These are phyloP conservation scores for Ustilago nuda DNA, from an alignment of 1,284 basidiomycete genomes.

Conservation along the genomic window DNA sequence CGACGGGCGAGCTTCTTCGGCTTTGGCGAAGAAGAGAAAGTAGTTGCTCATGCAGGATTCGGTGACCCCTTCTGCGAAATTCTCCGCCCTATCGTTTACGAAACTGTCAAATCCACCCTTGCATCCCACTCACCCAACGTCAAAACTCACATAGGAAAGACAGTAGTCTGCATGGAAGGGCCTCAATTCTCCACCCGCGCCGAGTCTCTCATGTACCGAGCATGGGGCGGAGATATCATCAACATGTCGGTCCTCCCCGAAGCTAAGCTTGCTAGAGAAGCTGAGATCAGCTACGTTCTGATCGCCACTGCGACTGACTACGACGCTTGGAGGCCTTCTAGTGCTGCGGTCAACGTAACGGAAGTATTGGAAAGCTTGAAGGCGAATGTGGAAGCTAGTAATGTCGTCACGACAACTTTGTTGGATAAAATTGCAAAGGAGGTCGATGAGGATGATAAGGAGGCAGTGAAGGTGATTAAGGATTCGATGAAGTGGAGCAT, in stretches of 20 bases:
- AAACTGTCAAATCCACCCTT: slow-evolving; percentile 47
- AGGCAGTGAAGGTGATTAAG: slow-evolving; percentile 43
- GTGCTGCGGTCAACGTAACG: slow-evolving; percentile 85
- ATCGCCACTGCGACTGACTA: slow-evolving; percentile 70
- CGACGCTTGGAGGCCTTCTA: slow-evolving; percentile 75
- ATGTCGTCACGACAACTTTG: slow-evolving; percentile 77
- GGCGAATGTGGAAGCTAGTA: slow-evolving; percentile 84
- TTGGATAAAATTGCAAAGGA: slow-evolving; percentile 79
- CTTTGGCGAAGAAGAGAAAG: slow-evolving; percentile 73
- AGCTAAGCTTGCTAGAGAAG: slow-evolving; percentile 93
- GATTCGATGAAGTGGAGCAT: slow-evolving; percentile 71
- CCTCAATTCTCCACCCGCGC: slow-evolving; percentile 92
- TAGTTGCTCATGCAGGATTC: slow-evolving; percentile 94
- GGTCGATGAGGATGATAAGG: slow-evolving; percentile 56
- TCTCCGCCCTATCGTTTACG: slow-evolving; percentile 56
- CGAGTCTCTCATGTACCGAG: slow-evolving; percentile 92
- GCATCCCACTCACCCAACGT: slow-evolving; percentile 35
- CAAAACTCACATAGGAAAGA: slow-evolving; percentile 78
- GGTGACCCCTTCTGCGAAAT: slow-evolving; percentile 75
- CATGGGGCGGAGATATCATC: slow-evolving; percentile 78
- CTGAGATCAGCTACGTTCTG: slow-evolving; percentile 77
- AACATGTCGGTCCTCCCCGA: slow-evolving; percentile 93
- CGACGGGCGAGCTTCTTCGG: slow-evolving; percentile 89
- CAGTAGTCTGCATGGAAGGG: slow-evolving; percentile 96
- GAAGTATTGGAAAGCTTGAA: slow-evolving; percentile 89